phyloP scores from a whole-genome alignment of 2,329 filamentous ascomycete genomes.

The Penicillium sp. region DNA sequence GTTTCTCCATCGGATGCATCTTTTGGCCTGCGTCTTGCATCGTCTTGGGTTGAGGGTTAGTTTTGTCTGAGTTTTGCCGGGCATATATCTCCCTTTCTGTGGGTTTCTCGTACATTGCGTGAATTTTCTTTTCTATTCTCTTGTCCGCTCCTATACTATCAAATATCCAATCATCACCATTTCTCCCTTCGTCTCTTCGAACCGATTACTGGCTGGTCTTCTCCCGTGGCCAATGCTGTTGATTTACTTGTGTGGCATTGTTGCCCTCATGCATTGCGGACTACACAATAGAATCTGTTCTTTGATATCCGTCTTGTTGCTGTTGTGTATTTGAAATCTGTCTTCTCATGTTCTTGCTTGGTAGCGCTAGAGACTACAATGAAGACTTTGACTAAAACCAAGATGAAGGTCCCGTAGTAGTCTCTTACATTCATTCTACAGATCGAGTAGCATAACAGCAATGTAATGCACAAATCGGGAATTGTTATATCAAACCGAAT shows the following conservation, averaged over 20 bases:
- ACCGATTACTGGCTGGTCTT: neutral
- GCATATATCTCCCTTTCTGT: slow-evolving; percentile 28
- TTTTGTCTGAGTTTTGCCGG: slow-evolving; percentile 28
- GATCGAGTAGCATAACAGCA: neutral
- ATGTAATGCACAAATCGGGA: slow-evolving; percentile 23
- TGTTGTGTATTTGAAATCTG: neutral
- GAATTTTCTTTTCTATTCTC: slow-evolving; percentile 21
- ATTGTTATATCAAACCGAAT: slow-evolving; percentile 27
- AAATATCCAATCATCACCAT: slow-evolving; percentile 29
- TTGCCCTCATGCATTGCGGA: slow-evolving; percentile 23
- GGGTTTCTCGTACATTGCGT: slow-evolving; percentile 25
- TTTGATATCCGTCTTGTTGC: slow-evolving; percentile 11
- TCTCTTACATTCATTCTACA: neutral
- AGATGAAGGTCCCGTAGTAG: neutral
- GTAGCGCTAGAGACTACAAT: slow-evolving; percentile 4
- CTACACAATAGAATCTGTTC: slow-evolving; percentile 28
- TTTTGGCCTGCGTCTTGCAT: slow-evolving; percentile 32
- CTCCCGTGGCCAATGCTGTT: slow-evolving; percentile 11
- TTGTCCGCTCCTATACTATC: slow-evolving; percentile 26
- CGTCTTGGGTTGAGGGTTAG: slow-evolving; percentile 27
- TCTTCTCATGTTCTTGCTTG: neutral
- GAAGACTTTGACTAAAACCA: slow-evolving; percentile 5
- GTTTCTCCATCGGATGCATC: slow-evolving; percentile 29
- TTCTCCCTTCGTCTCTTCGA: slow-evolving; percentile 10
- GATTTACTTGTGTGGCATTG: slow-evolving; percentile 16